These are phyloP conservation scores for Orbilia brochopaga DNA, from an alignment of 2,329 filamentous ascomycete genomes.

Conservation along the genomic window DNA sequence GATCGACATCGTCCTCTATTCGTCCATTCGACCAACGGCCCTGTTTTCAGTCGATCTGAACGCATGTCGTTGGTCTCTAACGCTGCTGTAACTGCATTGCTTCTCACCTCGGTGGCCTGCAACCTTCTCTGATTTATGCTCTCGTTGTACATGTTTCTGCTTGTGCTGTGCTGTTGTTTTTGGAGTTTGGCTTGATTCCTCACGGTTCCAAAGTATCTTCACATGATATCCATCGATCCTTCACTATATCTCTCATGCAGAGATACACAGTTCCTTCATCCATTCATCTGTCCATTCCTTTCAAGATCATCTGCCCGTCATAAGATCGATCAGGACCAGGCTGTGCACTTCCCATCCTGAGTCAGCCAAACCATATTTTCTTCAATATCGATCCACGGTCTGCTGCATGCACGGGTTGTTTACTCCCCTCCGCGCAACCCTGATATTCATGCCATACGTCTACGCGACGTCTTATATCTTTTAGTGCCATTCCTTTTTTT, in stretches of 20 bases:
- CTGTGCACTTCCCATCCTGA: too few species aligned
- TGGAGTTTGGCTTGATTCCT: constrained; percentile 40
- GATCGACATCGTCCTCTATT: background rate
- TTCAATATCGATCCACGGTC: too few species aligned
- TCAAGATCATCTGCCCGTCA: background rate
- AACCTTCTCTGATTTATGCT: constrained; percentile 1
- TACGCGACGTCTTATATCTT: too few species aligned
- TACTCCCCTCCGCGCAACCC: background rate
- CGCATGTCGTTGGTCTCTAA: constrained; percentile 3
- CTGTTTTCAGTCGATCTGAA: constrained; percentile 29
- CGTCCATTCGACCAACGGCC: background rate
- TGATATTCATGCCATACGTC: background rate
- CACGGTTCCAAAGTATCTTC: constrained; percentile 24
- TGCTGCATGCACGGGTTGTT: too few species aligned
- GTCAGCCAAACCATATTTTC: too few species aligned
- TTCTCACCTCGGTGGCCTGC: background rate
- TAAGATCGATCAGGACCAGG: too few species aligned
- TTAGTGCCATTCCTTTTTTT: constrained; percentile 3
- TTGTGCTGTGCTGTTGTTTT: background rate
- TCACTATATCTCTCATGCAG: background rate
- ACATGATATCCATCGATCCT: constrained; percentile 42
- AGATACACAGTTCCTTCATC: background rate
- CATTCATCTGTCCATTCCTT: constrained; percentile 18
- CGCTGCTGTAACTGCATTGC: background rate
- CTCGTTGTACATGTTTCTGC: constrained; percentile 7